Evolutionary conservation across 2,329 filamentous ascomycete species (phyloP).

Genomic region (Xylaria sp.): DNA sequence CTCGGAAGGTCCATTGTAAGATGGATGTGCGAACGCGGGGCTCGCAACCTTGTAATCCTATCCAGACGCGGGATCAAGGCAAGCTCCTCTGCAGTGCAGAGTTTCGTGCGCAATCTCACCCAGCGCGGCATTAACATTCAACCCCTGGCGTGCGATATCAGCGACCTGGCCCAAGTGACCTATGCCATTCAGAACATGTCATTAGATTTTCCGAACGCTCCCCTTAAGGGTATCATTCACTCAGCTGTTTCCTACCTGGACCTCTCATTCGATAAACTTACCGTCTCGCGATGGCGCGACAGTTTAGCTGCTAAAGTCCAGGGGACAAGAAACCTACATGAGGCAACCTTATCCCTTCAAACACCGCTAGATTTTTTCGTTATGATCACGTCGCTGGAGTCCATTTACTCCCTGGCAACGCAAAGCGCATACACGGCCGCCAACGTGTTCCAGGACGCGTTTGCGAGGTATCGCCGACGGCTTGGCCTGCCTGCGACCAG

Average conservation of each 20-base stretch:
- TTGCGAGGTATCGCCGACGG: constrained; percentile 44
- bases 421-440: constrained; percentile 46
- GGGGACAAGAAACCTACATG: constrained; percentile 44
- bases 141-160: constrained; percentile 6
- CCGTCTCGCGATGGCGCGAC: constrained; percentile 38
- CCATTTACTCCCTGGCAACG: constrained; percentile 32
- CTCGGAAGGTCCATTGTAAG: constrained; percentile 33
- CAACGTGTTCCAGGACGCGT: constrained; percentile 48
- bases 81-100: too few species aligned
- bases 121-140: too few species aligned
- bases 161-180: neutral
- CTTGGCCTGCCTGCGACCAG: constrained; percentile 3
- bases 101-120: too few species aligned
- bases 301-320: constrained; percentile 44
- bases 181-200: neutral
- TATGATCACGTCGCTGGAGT: constrained; percentile 39
- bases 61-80: too few species aligned
- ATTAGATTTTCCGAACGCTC: neutral
- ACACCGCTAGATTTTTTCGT: constrained; percentile 49
- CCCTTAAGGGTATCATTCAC: constrained; percentile 6
- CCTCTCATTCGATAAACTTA: constrained; percentile 26
- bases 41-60: too few species aligned
- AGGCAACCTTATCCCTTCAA: constrained; percentile 32
- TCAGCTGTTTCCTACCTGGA: constrained; percentile 10
- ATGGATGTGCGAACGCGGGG: too few species aligned